These are phyloP conservation scores for Pleurotus sapidus DNA, from an alignment of 768 basidiomycete genomes.

Conservation along the genomic window DNA sequence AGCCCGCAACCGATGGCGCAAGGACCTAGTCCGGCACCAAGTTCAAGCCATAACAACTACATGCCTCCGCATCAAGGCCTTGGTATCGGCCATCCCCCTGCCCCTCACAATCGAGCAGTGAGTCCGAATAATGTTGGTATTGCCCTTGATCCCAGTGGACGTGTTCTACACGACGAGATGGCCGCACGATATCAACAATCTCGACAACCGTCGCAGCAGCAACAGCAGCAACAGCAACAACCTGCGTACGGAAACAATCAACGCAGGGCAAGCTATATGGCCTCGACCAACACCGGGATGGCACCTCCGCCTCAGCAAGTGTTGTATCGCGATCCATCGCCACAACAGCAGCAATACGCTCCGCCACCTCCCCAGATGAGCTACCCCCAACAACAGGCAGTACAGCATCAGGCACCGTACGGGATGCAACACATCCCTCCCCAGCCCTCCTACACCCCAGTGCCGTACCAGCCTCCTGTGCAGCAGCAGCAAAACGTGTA, in stretches of 20 bases:
- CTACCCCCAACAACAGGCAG: background rate
- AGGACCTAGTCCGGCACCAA: conserved; percentile 51
- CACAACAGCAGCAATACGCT: background rate
- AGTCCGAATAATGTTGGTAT: conserved; percentile 85
- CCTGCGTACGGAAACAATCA: conserved; percentile 22
- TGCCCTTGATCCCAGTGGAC: conserved; percentile 73
- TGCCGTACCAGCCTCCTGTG: conserved; percentile 18
- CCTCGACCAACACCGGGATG: conserved; percentile 17
- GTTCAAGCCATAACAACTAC: conserved; percentile 30
- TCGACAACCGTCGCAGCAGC: conserved; percentile 14
- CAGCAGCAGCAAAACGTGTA: conserved; percentile 3
- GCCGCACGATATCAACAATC: conserved; percentile 50
- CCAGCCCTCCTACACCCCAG: conserved; percentile 17
- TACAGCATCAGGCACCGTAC: conserved; percentile 19
- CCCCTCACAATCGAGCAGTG: conserved; percentile 41
- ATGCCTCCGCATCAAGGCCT: conserved; percentile 8
- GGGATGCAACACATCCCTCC: conserved; percentile 7
- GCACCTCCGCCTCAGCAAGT: conserved; percentile 29
- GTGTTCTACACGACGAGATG: conserved; percentile 80
- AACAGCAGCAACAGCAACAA: conserved; percentile 32
- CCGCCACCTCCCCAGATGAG: conserved; percentile 6
- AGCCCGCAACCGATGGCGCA: conserved; percentile 61
- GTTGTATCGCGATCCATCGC: conserved; percentile 33
- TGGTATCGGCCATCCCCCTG: background rate
- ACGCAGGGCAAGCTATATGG: conserved; percentile 34